Conservation (phyloP, 176 grass and related monocot species). For the Dendrocalamus sinicus region DNA sequence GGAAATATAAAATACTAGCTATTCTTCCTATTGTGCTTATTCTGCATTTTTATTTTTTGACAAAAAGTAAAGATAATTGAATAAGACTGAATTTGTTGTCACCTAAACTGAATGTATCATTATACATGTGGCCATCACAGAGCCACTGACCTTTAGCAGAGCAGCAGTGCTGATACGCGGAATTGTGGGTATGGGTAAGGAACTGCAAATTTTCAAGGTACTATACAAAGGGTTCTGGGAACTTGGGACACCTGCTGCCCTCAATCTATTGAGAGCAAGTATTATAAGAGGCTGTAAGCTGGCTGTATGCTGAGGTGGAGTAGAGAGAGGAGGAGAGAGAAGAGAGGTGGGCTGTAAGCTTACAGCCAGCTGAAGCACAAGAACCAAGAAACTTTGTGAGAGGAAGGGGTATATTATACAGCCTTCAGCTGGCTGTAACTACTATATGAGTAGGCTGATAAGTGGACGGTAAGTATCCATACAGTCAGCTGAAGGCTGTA, state of each 20-base stretch:
- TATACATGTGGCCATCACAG: constrained; percentile 9
- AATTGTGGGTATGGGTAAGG: not conserved
- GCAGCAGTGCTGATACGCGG: not conserved
- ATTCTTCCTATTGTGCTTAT: not conserved
- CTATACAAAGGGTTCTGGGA: not conserved
- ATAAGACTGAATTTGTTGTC: not conserved
- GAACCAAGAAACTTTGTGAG: no score
- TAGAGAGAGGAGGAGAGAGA: no score
- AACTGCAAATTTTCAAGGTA: not conserved
- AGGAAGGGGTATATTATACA: no score
- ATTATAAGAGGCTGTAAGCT: no score
- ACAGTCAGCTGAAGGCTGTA: no score
- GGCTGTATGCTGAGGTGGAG: no score
- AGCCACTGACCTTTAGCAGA: not conserved
- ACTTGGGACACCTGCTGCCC: not conserved
- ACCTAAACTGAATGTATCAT: not conserved
- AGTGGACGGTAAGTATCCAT: no score
- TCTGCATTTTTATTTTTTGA: not conserved
- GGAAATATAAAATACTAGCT: not conserved
- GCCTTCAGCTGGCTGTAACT: no score
- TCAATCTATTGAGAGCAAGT: not conserved
- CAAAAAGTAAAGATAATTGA: not conserved
- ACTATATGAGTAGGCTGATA: no score
- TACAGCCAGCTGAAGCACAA: no score
- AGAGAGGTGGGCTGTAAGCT: no score